A percentile compares a stretch with the other conserved stretches of the same genome.
These are phyloP conservation scores for Starmerella potacharoeniae DNA, from an alignment of 805 yeast genomes.

Conservation along the genomic window DNA sequence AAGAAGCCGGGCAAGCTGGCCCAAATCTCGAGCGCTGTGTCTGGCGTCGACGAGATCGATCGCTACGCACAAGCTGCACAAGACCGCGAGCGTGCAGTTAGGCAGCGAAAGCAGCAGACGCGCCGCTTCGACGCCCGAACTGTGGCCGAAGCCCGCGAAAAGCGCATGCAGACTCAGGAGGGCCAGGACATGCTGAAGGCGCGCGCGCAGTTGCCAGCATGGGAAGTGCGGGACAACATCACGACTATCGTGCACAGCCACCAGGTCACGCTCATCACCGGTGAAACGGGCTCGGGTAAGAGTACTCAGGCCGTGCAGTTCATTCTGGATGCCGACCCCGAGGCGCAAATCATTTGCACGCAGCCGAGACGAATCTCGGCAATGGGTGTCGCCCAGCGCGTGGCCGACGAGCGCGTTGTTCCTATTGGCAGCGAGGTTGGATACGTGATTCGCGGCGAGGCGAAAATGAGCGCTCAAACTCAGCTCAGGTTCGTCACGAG, in stretches of 20 bases:
- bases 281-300: constrained; percentile 97
- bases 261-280: constrained; percentile 70
- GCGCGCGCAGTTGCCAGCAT: constrained; percentile 68
- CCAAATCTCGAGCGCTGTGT: constrained; percentile 27
- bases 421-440: constrained; percentile 70
- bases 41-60: constrained; percentile 22
- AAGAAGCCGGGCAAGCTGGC: constrained; percentile 66
- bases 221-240: constrained; percentile 52
- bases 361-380: constrained; percentile 96
- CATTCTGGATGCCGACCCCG: constrained; percentile 51
- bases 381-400: constrained; percentile 86
- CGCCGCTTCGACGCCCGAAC: constrained; percentile 25
- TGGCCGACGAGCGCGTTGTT: constrained; percentile 67
- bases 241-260: constrained; percentile 45
- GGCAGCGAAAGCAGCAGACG: neutral
- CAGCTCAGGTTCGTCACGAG: constrained; percentile 83
- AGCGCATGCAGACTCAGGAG: constrained; percentile 28
- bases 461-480: constrained; percentile 44
- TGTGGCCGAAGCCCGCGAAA: constrained; percentile 31
- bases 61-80: neutral
- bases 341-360: constrained; percentile 59
- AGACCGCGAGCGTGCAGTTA: neutral
- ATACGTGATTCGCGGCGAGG: constrained; percentile 82
- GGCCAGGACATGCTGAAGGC: constrained; percentile 34
- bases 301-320: constrained; percentile 93